phyloP scores from a whole-genome alignment of 192 early-diverging fungal species.

The Gonapodya prolifera region DNA sequence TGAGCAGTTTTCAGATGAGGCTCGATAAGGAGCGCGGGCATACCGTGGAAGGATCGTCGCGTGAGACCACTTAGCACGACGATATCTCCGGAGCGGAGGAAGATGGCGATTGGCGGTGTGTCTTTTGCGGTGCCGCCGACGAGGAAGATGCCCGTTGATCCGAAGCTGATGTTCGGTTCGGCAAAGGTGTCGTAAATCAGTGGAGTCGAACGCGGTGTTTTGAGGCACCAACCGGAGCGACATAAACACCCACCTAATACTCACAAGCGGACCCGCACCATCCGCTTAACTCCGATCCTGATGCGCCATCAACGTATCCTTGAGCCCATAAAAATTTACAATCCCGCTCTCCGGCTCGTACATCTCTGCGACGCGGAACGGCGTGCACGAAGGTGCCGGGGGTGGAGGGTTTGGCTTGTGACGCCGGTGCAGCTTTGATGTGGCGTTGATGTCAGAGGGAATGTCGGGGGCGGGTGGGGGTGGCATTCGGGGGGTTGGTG shows the following conservation, averaged over 20 bases:
- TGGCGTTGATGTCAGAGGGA: too few species aligned
- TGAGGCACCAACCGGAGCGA: too few species aligned
- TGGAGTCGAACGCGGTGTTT: too few species aligned
- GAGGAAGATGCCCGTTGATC: constrained; percentile 64
- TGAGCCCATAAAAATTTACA: constrained; percentile 79
- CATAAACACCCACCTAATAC: constrained; percentile 41
- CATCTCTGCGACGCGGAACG: too few species aligned
- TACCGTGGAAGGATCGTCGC: constrained; percentile 71
- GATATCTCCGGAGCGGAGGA: constrained; percentile 75
- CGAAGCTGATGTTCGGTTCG: constrained; percentile 35
- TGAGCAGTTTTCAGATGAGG: too few species aligned
- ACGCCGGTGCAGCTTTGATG: too few species aligned
- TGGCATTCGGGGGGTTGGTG: too few species aligned
- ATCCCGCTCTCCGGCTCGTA: constrained; percentile 81
- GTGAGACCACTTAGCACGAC: constrained; percentile 73
- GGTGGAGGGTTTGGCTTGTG: too few species aligned
- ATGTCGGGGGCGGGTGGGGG: too few species aligned
- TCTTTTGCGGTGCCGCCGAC: constrained; percentile 66
- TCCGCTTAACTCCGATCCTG: constrained; percentile 84
- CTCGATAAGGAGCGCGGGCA: too few species aligned
- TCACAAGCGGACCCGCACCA: constrained; percentile 72
- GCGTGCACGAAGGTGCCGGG: too few species aligned
- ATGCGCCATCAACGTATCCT: constrained; percentile 78
- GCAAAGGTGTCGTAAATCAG: too few species aligned
- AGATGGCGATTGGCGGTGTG: constrained; percentile 49